Base-by-base conservation (phyloP, 352 stramenopile species). In the Blastocystis sp. region DNA sequence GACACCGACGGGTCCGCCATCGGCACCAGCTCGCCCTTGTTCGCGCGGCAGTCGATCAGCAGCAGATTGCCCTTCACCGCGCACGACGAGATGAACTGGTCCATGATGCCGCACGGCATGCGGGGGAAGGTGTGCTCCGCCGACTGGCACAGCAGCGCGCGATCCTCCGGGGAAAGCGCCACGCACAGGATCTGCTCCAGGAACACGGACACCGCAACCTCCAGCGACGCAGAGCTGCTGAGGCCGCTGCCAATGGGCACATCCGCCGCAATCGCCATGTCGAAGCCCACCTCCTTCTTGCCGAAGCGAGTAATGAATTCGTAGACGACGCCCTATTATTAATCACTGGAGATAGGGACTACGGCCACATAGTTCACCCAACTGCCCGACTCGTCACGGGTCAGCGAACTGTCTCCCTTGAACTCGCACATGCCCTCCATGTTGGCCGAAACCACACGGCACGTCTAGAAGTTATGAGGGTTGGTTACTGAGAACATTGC, bases 91-190 rank as follows among this genome's bases (percentile, higher is more conserved):
- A 97, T 95, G 90, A 96, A 97, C 91, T 98, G 94, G 92, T 98
- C 95, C 95, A 98, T 98, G 91, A 98, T 97, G 57, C 95, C 77
- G 91, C 95, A 98, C 54, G 95, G 95, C 81, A 95, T 94, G 90
- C 94, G 91, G 89, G 94, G 94, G 91, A 96, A 98, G 82, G 94
- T 92, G 91, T 98, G 96, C 91, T 98, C 95, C 24, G 94, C 94
- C 45, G 93, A 92, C 90, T 97, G 95, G 89, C 95, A 98, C 78
- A 95, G 92, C 70, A 97, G 90, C 48, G 95, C 95, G 82, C 95
- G 94, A 84, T 94, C 92, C 87, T 91, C 69, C 24, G 91, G 91
- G 24, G 94, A 90, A 65, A 82, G 74, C 54, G 88, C 57, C 45
- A 94, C 76, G 38, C 91, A 90, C 66, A 96, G 93, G 19, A 97